Percentiles rank a stretch among this genome's conserved stretches.
Evolutionary conservation across 169 alveolate genomes (phyloP).

Genomic region (Eimeria acervulina): DNA sequence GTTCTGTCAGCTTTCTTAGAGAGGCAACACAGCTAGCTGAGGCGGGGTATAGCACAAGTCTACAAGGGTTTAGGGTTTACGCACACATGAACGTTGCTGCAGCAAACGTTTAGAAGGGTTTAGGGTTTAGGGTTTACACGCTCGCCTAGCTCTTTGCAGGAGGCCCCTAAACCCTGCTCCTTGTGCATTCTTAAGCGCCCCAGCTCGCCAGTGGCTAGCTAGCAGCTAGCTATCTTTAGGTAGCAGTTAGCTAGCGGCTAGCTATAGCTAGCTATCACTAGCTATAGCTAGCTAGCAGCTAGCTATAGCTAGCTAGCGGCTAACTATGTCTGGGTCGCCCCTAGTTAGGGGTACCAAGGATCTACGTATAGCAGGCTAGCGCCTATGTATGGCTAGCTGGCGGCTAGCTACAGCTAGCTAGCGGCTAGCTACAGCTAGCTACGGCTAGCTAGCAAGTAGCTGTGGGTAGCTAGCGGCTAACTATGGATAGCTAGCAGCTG

Average conservation of each 20-base stretch:
- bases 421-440: constrained; percentile 50
- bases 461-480: constrained; percentile 2
- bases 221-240: neutral
- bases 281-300: too few relatives aligned
- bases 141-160: neutral
- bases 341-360: too few relatives aligned
- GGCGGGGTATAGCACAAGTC: neutral
- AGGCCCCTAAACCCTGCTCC: neutral
- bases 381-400: constrained; percentile 17
- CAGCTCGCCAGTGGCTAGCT: neutral
- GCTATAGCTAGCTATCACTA: too few relatives aligned
- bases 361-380: too few relatives aligned
- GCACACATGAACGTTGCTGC: neutral
- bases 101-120: neutral
- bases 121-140: neutral
- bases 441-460: neutral
- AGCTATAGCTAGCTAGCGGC: too few relatives aligned
- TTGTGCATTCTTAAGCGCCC: neutral
- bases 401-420: neutral
- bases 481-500: constrained; percentile 13
- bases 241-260: too few relatives aligned
- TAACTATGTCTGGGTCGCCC: too few relatives aligned
- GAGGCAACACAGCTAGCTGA: neutral
- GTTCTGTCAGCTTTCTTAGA: too few relatives aligned
- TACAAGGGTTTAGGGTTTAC: neutral